Evolutionary conservation across 495 filamentous ascomycete genomes (phyloP).

Genomic region (Penicillium nucicola): DNA sequence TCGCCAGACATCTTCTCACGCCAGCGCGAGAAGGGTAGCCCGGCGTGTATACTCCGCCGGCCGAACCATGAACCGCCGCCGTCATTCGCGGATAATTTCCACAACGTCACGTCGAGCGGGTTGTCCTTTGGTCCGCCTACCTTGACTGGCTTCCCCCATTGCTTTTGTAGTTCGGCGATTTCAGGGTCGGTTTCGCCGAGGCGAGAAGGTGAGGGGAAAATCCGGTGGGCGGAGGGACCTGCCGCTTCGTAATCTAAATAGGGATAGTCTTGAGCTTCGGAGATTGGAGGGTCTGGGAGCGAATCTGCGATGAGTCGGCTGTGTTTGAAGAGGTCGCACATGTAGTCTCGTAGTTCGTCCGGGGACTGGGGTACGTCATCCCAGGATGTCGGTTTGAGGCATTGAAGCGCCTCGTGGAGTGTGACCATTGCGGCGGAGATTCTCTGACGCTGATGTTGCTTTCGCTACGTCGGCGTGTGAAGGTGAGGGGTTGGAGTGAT

Average conservation of each 20-base stretch:
- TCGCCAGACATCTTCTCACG: conserved; percentile 42
- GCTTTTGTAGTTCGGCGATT: conserved; percentile 57
- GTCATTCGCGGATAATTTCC: conserved; percentile 75
- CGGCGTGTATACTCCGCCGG: conserved; percentile 76
- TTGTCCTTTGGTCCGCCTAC: conserved; percentile 63
- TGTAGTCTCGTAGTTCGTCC: conserved; percentile 46
- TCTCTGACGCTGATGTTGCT: not conserved
- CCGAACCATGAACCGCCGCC: conserved; percentile 89
- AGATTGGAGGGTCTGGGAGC: conserved; percentile 58
- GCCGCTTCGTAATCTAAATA: conserved; percentile 9
- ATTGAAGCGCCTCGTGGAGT: conserved; percentile 71
- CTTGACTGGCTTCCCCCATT: conserved; percentile 86
- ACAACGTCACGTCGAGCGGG: conserved; percentile 71
- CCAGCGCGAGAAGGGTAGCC: conserved; percentile 70
- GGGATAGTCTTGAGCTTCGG: conserved; percentile 5
- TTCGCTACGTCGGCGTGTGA: not conserved
- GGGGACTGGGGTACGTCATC: conserved; percentile 53
- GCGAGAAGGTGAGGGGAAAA: conserved; percentile 51
- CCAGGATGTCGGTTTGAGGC: conserved; percentile 70
- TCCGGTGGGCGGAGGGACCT: conserved; percentile 34
- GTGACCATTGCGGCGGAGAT: conserved; percentile 46
- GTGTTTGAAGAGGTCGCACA: conserved; percentile 59
- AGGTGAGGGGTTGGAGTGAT: not conserved
- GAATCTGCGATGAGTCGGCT: conserved; percentile 73
- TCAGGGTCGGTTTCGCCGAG: conserved; percentile 46